These are phyloP conservation scores for Pseudocercospora crystallina DNA, from an alignment of 2,329 filamentous ascomycete genomes.

Conservation along the genomic window DNA sequence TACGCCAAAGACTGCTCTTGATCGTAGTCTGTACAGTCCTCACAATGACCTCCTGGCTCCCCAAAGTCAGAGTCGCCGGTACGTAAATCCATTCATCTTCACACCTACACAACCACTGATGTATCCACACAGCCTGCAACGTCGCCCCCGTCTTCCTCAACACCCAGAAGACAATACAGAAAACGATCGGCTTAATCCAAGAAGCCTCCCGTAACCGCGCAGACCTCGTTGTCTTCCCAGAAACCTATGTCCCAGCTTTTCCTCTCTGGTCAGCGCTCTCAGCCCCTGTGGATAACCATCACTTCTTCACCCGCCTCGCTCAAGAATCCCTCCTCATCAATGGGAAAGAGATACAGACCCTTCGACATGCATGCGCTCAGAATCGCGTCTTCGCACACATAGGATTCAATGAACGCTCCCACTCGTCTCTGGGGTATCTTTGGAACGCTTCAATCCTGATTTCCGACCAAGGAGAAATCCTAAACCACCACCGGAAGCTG, in stretches of 20 bases:
- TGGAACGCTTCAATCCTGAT: slow-evolving; percentile 57
- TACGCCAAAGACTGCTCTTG: too few relatives aligned
- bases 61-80: slow-evolving; percentile 28
- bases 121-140: slow-evolving; percentile 27
- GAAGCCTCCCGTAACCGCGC: slow-evolving; percentile 46
- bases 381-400: slow-evolving; percentile 46
- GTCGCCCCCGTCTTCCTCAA: slow-evolving; percentile 49
- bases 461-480: slow-evolving; percentile 43
- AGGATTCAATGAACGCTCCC: slow-evolving; percentile 52
- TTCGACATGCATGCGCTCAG: slow-evolving; percentile 43
- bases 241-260: slow-evolving; percentile 55
- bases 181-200: slow-evolving; percentile 48
- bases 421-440: slow-evolving; percentile 46
- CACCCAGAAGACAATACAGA: slow-evolving; percentile 47
- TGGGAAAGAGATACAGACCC: slow-evolving; percentile 46
- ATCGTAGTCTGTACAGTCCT: not conserved
- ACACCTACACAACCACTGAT: not conserved
- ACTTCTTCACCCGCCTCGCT: slow-evolving; percentile 50
- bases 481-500: slow-evolving; percentile 56
- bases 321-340: slow-evolving; percentile 47
- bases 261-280: slow-evolving; percentile 52
- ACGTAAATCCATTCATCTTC: not conserved
- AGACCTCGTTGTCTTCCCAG: slow-evolving; percentile 55
- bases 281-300: slow-evolving; percentile 52
- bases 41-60: slow-evolving; percentile 24